Evolutionary conservation across 148 eudicot genomes (phyloP).

Genomic region (Vaccinium myrtillus): DNA sequence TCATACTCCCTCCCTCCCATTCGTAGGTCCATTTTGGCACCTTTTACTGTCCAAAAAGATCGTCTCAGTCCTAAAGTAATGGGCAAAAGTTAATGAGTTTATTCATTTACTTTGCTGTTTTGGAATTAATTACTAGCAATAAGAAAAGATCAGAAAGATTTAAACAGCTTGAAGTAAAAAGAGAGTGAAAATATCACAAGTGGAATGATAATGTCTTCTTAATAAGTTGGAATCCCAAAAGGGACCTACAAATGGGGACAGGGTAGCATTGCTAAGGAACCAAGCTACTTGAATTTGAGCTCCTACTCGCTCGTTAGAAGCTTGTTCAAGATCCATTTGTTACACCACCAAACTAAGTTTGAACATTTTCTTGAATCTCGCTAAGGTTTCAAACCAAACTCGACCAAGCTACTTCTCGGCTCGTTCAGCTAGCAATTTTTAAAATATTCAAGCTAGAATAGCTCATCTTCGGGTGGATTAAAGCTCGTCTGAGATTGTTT

Average conservation of each 20-base stretch:
- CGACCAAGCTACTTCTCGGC: too few relatives aligned
- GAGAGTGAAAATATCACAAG: neutral
- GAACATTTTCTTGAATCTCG: too few relatives aligned
- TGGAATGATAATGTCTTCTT: neutral
- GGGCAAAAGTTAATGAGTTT: neutral
- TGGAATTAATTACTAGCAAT: neutral
- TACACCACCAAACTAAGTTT: too few relatives aligned
- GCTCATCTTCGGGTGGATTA: too few relatives aligned
- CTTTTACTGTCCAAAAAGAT: neutral
- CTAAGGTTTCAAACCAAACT: too few relatives aligned
- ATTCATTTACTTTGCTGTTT: neutral
- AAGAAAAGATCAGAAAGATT: neutral
- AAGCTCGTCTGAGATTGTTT: too few relatives aligned
- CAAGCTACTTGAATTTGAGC: too few relatives aligned
- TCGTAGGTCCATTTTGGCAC: neutral
- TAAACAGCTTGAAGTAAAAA: neutral
- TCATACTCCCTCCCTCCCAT: neutral
- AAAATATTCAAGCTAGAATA: too few relatives aligned
- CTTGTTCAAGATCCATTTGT: too few relatives aligned
- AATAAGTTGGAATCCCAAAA: neutral
- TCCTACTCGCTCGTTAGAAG: too few relatives aligned
- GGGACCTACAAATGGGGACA: neutral
- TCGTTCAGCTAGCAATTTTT: too few relatives aligned
- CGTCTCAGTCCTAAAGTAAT: neutral
- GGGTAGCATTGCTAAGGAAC: too few relatives aligned